These are phyloP conservation scores for Carnegiea gigantea DNA, from an alignment of 179 eudicot genomes.

Conservation along the genomic window DNA sequence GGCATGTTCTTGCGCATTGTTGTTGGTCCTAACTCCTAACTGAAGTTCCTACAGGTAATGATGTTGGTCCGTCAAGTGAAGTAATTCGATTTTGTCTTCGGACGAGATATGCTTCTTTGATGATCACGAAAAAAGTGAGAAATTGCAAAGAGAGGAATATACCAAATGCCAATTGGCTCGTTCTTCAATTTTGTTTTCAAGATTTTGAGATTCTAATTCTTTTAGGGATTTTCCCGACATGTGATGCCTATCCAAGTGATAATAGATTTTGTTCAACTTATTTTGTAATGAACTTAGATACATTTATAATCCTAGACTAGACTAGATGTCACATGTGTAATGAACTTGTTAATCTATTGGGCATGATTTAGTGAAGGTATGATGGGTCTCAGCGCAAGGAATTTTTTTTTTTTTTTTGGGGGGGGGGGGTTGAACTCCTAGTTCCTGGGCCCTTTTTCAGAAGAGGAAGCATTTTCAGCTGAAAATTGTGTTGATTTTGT, in stretches of 20 bases:
- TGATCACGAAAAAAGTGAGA: neutral
- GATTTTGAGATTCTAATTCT: neutral
- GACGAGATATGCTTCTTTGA: neutral
- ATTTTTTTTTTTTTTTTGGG: no score
- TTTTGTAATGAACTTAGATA: neutral
- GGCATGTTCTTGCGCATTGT: neutral
- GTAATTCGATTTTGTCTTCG: neutral
- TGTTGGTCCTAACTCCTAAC: neutral
- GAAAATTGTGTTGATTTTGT: no score
- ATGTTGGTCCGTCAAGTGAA: neutral
- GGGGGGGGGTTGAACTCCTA: no score
- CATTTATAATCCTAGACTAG: slow-evolving; percentile 2
- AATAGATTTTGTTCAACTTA: neutral
- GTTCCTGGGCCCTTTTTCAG: no score
- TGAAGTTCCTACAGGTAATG: slow-evolving; percentile 8
- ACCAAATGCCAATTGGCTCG: neutral
- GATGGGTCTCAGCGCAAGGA: neutral
- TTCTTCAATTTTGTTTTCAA: slow-evolving; percentile 6
- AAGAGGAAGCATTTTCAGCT: no score
- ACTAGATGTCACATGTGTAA: neutral
- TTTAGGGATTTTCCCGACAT: neutral
- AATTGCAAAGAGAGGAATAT: neutral
- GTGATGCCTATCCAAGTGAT: neutral
- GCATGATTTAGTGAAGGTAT: neutral
- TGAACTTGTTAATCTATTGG: neutral